Base-by-base conservation (phyloP, 805 yeast species). In the Yamadazyma nakazawae region DNA sequence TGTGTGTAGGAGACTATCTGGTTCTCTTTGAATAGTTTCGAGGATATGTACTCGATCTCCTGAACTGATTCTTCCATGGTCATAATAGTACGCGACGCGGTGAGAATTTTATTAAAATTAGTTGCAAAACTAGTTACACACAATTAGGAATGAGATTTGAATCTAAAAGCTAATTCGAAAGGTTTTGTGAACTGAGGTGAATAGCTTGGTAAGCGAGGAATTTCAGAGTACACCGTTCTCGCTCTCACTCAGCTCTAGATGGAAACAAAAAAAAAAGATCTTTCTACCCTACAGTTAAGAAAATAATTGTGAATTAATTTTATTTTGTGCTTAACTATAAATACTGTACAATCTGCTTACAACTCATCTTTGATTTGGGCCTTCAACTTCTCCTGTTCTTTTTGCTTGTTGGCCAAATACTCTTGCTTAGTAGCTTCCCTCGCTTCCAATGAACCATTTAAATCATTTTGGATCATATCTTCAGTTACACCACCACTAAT, bases 401-500 rank as follows among this genome's bases (percentile, higher is more conserved):
- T 25, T 7, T 38, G 37, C 18, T 45, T 45, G 17, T 35, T 39
- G 24, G 43, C 43, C 42, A 51, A 48, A 30, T 50, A 53, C 28
- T 46, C 55, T 40, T 52, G 34, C 44, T 50, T 55, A 31, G 52
- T 52, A 37, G 47, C 40, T 17, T 63, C 60, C 55, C 76, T 59
- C 40, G 57, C 54, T 45, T 60, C 67, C 32, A 58, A 48, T 40
- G 57, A 59, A 12, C 76, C 76, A 38, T 63, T 50, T 54, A 70
- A 63, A 32, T 63, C 68, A 35, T 66, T 66, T 36, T 69, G 62
- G 38, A 71, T 62, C 75, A 71, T 70, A 11, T 68, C 70, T 21
- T 68, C 56, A 16, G 73, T 68, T 18, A 72, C 75, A 37, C 75
- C 79, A 19, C 62, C 62, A 52, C 68, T 67, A 40, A 72, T 75